Percentiles rank a stretch among this genome's conserved stretches.
Conservation (phyloP, 176 grass and related monocot genomes). For the Musa beccarii region DNA sequence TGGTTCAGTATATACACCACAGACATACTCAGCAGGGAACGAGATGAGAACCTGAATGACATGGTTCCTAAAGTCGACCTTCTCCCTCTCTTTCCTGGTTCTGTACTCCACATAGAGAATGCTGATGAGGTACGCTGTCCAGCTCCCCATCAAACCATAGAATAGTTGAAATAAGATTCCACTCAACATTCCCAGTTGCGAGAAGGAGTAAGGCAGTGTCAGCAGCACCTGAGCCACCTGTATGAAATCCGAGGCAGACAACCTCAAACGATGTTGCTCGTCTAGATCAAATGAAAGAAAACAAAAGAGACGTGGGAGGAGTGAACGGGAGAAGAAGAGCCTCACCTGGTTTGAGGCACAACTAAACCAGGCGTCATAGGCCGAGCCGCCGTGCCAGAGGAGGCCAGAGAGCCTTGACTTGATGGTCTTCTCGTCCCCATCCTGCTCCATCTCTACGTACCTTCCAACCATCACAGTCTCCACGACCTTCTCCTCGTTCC, state of each 20-base stretch:
- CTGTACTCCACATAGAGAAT: constrained; percentile 93
- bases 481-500: constrained; percentile 59
- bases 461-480: constrained; percentile 61
- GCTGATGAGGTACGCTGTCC: constrained; percentile 98
- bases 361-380: constrained; percentile 99
- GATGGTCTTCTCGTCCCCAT: constrained; percentile 27
- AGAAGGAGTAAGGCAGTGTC: constrained; percentile 96
- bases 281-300: neutral
- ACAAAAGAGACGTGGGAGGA: neutral
- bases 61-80: constrained; percentile 91
- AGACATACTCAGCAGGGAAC: neutral
- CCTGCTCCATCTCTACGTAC: constrained; percentile 88
- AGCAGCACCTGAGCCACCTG: constrained; percentile 98
- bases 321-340: neutral
- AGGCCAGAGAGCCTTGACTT: constrained; percentile 80
- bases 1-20: neutral
- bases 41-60: constrained; percentile 66
- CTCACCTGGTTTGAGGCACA: constrained; percentile 94
- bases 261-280: neutral
- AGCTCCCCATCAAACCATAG: constrained; percentile 88
- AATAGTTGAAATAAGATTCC: constrained; percentile 93
- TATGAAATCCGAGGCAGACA: constrained; percentile 3
- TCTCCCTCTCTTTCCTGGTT: constrained; percentile 92
- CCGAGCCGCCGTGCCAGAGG: constrained; percentile 93
- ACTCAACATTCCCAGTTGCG: constrained; percentile 91